Conservation (phyloP, 306 rosid species). For the Casuarina cunninghamiana region DNA sequence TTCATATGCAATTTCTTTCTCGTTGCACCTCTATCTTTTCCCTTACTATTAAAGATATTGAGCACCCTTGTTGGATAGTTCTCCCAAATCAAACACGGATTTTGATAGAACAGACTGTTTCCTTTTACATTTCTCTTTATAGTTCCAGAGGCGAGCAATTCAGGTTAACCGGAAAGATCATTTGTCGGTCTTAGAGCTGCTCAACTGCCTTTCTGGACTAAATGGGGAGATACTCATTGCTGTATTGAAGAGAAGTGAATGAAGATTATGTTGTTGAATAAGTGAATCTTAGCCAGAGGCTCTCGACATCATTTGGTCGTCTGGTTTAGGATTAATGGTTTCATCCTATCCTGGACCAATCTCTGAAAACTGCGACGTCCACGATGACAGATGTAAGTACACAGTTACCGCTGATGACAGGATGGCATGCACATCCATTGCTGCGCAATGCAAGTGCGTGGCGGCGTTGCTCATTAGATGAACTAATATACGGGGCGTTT, state of each 20-base stretch:
- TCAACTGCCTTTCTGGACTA: not conserved
- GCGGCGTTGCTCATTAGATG: not conserved
- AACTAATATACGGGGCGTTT: too few species aligned
- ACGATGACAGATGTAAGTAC: too few species aligned
- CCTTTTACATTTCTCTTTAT: too few species aligned
- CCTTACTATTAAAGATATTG: not conserved
- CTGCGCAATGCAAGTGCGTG: not conserved
- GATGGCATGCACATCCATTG: too few species aligned
- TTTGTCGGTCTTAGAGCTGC: not conserved
- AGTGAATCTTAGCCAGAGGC: not conserved
- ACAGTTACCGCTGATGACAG: too few species aligned
- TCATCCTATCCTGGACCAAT: not conserved
- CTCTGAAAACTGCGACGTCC: not conserved
- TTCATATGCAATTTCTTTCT: not conserved
- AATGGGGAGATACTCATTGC: not conserved
- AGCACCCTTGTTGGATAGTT: not conserved
- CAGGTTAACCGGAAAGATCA: not conserved
- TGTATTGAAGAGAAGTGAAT: not conserved
- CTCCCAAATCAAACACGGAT: not conserved
- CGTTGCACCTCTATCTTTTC: not conserved
- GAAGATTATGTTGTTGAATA: not conserved
- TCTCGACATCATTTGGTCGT: not conserved
- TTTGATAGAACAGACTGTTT: not conserved
- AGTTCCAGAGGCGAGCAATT: not conserved
- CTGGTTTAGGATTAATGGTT: not conserved